These are phyloP conservation scores for Rhodotorula diobovata DNA, from an alignment of 768 basidiomycete genomes.

Conservation along the genomic window DNA sequence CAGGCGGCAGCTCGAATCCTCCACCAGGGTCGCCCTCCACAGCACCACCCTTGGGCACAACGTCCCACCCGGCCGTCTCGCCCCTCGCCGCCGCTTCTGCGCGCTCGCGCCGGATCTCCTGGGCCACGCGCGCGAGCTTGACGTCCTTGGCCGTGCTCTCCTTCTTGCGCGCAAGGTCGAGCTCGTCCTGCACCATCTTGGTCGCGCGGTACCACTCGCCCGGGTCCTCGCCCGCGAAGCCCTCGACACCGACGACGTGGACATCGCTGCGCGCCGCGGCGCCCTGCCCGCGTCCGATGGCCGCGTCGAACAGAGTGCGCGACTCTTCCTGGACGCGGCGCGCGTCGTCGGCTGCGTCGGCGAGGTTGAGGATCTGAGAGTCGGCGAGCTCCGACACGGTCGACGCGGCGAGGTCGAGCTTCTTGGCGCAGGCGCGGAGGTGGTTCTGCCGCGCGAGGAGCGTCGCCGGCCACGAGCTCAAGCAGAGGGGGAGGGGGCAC, in stretches of 20 bases:
- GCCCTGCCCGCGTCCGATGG: slow-evolving; percentile 31
- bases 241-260: slow-evolving; percentile 23
- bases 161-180: slow-evolving; percentile 21
- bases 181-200: slow-evolving; percentile 8
- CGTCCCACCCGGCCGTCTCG: background rate
- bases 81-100: background rate
- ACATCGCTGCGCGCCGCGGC: slow-evolving; percentile 1
- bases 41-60: too few species aligned
- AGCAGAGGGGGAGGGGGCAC: slow-evolving; percentile 28
- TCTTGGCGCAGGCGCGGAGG: slow-evolving; percentile 23
- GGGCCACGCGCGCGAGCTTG: slow-evolving; percentile 13
- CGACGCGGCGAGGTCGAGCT: background rate
- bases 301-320: slow-evolving; percentile 17
- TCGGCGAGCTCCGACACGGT: slow-evolving; percentile 17
- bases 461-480: background rate
- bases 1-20: background rate
- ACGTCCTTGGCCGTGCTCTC: slow-evolving; percentile 2
- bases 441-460: slow-evolving; percentile 3
- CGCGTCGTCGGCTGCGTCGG: background rate
- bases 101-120: slow-evolving; percentile 23
- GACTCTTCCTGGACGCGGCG: background rate
- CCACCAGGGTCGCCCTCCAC: background rate
- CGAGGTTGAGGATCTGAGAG: slow-evolving; percentile 2
- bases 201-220: background rate
- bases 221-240: background rate